These are phyloP conservation scores for Rossbeevera mucosa DNA, from an alignment of 768 basidiomycete species.

Conservation along the genomic window DNA sequence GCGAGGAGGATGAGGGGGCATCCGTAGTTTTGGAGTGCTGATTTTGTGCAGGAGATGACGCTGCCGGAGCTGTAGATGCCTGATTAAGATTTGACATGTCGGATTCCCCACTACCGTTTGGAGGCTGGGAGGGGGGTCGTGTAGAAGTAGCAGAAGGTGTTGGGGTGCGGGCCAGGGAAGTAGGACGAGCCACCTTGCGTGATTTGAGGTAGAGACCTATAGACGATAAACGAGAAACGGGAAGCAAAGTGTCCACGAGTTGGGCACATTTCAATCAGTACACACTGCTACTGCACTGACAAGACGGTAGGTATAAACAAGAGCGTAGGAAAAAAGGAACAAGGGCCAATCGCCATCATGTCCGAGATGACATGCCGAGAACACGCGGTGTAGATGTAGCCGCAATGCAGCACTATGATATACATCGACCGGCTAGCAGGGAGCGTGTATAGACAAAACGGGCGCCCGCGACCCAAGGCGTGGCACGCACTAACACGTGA, in stretches of 20 bases:
- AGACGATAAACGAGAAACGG: constrained; percentile 31
- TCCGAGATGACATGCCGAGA: constrained; percentile 31
- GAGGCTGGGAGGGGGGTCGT: constrained; percentile 27
- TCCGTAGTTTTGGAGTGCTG: constrained; percentile 30
- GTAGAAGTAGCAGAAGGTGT: constrained; percentile 31
- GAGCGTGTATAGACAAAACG: constrained; percentile 24
- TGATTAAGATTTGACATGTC: constrained; percentile 36
- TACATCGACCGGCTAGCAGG: constrained; percentile 28
- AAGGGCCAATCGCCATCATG: constrained; percentile 34
- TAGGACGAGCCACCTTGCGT: constrained; percentile 68
- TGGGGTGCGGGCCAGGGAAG: constrained; percentile 46
- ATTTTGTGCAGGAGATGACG: constrained; percentile 25
- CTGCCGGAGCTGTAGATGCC: constrained; percentile 31
- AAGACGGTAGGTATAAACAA: constrained; percentile 30
- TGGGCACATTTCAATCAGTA: constrained; percentile 39
- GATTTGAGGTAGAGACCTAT: constrained; percentile 85
- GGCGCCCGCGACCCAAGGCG: constrained; percentile 32
- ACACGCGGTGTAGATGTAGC: constrained; percentile 32
- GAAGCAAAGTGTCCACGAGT: constrained; percentile 35
- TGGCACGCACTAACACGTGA: constrained; percentile 39
- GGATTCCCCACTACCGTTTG: constrained; percentile 33
- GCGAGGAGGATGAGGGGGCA: constrained; percentile 25
- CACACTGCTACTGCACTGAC: constrained; percentile 33
- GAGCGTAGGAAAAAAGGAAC: constrained; percentile 30
- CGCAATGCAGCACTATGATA: constrained; percentile 33